Evolutionary conservation across 2,329 filamentous ascomycete genomes (phyloP).

Genomic region (Stemphylium vesicarium): DNA sequence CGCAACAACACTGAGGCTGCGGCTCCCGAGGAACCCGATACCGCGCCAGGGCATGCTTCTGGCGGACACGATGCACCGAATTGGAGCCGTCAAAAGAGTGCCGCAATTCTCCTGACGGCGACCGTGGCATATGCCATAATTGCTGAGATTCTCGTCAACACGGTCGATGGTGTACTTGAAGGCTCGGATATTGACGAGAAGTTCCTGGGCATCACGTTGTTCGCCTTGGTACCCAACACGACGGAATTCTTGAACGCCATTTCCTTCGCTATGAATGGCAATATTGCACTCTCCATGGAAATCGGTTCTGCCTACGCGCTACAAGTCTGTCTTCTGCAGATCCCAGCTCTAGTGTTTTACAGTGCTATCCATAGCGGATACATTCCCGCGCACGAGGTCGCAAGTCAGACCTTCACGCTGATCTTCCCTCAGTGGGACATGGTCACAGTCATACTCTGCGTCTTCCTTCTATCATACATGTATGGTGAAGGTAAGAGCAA

Average conservation of each 20-base stretch:
- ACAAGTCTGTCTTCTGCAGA: slow-evolving; percentile 93
- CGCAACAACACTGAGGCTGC: slow-evolving; percentile 52
- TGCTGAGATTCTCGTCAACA: slow-evolving; percentile 95
- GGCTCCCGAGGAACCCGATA: slow-evolving; percentile 55
- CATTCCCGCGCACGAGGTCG: slow-evolving; percentile 61
- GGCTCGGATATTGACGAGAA: slow-evolving; percentile 95
- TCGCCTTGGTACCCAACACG: slow-evolving; percentile 95
- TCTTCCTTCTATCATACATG: slow-evolving; percentile 96
- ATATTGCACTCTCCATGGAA: slow-evolving; percentile 98
- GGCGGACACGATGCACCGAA: slow-evolving; percentile 95
- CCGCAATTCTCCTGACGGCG: slow-evolving; percentile 84
- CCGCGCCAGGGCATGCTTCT: slow-evolving; percentile 53
- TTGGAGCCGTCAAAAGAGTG: slow-evolving; percentile 91
- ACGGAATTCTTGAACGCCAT: slow-evolving; percentile 99
- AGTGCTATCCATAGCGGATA: slow-evolving; percentile 74
- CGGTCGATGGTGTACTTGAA: slow-evolving; percentile 92
- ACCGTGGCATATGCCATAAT: slow-evolving; percentile 95
- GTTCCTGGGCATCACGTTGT: slow-evolving; percentile 94
- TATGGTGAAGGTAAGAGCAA: slow-evolving; percentile 99
- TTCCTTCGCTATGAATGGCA: slow-evolving; percentile 99
- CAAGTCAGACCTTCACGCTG: slow-evolving; percentile 74
- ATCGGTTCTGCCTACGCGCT: slow-evolving; percentile 97
- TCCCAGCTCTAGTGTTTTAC: slow-evolving; percentile 90
- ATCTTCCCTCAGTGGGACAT: slow-evolving; percentile 99
- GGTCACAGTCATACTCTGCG: slow-evolving; percentile 93